Base-by-base conservation (phyloP, 805 yeast genomes). In the Kuraishia capsulata region DNA sequence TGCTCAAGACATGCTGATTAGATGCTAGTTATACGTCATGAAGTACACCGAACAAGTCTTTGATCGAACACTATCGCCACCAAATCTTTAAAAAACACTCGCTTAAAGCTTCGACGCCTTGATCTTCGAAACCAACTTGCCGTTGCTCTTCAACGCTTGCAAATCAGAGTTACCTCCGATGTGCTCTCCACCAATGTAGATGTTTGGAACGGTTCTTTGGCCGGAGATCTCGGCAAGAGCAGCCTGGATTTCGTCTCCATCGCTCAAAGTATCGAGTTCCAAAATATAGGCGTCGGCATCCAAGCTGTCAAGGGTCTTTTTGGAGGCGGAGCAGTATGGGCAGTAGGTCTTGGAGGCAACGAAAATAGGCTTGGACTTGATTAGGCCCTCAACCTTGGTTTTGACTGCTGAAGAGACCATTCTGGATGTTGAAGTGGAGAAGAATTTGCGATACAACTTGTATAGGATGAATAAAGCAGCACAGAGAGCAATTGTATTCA, bases 151-250 rank as follows among this genome's bases (percentile, higher is more conserved):
- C 57, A 89, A 71, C 38, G 72, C 68, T 64, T 88, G 95, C 46
- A 90, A 67, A 50, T 86, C 96, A 30, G 89, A 80, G 73, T 88
- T 86, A 44, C 98, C 98, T 43, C 98, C 98, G 53, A 90, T 77
- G 68, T 88, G 96, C 64, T 89, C 73, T 44, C 96, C 96, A 35
- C 71, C 78, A 58, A 90, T 87, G 66, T 82, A 90, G 50, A 90
- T 73, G 59, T 83, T 88, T 45, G 98, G 98, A 44, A 90, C 97
- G 30, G 97, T 87, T 49, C 78, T 73, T 70, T 90, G 97, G 43
- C 95, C 92, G 30, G 95, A 84, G 43, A 87, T 61, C 56, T 81
- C 76, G 38, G 57, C 59, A 43, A 90, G 69, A 47, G 94, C 94
- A 36, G 66, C 80, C 65, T 89, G 97, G 49, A 88, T 75, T 24